phyloP scores from a whole-genome alignment of 2,329 filamentous ascomycete genomes.

The Fusarium papillatum region DNA sequence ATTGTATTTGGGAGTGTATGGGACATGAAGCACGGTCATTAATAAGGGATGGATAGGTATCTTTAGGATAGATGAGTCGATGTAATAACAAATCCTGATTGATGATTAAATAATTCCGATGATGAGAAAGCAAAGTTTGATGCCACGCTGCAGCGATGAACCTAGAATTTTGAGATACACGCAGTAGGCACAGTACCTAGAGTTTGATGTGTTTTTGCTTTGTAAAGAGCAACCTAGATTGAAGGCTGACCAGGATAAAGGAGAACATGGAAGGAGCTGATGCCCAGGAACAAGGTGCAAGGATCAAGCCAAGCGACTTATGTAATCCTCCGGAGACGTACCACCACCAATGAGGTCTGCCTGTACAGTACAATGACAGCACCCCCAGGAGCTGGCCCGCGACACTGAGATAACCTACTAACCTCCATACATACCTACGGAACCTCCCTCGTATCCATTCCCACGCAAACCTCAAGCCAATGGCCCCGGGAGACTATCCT shows the following conservation, averaged over 20 bases:
- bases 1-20: not conserved
- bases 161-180: not conserved
- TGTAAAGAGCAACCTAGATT: not conserved
- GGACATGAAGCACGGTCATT: not conserved
- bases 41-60: not conserved
- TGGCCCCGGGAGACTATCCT: constrained; percentile 31
- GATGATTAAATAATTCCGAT: not conserved
- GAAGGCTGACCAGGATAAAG: not conserved
- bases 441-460: constrained; percentile 24
- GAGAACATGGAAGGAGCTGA: not conserved
- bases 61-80: not conserved
- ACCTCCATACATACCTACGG: constrained; percentile 13
- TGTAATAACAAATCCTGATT: not conserved
- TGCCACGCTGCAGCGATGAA: not conserved
- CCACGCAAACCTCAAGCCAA: constrained; percentile 35
- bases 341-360: constrained; percentile 25
- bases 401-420: constrained; percentile 23
- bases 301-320: constrained; percentile 15
- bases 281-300: constrained; percentile 7
- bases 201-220: not conserved
- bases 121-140: not conserved
- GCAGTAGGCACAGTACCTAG: not conserved
- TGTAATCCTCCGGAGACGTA: constrained; percentile 15
- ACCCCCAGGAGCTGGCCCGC: constrained; percentile 32
- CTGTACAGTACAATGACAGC: constrained; percentile 24